Percentiles rank a stretch among this genome's conserved stretches.
Conservation (phyloP, 148 eudicot genomes). For the Chenopodium quinoa region DNA sequence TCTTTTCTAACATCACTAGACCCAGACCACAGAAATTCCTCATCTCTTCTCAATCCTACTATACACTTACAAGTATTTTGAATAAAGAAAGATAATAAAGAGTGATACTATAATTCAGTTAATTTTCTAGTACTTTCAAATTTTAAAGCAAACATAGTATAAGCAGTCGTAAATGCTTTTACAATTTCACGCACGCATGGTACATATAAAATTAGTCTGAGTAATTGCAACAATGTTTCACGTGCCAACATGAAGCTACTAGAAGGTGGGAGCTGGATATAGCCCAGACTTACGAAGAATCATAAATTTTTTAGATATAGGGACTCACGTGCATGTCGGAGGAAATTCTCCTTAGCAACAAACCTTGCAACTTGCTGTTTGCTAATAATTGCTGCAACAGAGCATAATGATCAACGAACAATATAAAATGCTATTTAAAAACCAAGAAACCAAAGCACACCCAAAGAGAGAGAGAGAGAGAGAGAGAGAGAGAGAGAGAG, state of each 20-base stretch:
- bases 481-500: too few species aligned
- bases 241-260: neutral
- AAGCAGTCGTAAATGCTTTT: too few species aligned
- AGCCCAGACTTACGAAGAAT: neutral
- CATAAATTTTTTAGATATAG: neutral
- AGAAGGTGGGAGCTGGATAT: neutral
- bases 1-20: neutral
- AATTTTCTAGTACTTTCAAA: too few species aligned
- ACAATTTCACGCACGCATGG: too few species aligned
- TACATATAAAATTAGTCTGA: neutral
- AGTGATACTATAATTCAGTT: neutral
- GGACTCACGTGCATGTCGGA: constrained; percentile 60
- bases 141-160: too few species aligned
- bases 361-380: constrained; percentile 49
- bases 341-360: constrained; percentile 55
- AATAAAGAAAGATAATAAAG: neutral
- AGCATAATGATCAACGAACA: constrained; percentile 17
- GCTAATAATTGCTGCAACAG: constrained; percentile 55
- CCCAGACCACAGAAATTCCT: neutral
- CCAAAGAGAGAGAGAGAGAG: too few species aligned
- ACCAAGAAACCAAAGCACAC: neutral
- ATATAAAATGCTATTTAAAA: neutral
- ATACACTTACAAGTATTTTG: neutral
- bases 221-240: neutral
- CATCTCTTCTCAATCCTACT: neutral